phyloP scores from a whole-genome alignment of 2,329 filamentous ascomycete genomes.

The Monilinia vaccinii-corymbosi region DNA sequence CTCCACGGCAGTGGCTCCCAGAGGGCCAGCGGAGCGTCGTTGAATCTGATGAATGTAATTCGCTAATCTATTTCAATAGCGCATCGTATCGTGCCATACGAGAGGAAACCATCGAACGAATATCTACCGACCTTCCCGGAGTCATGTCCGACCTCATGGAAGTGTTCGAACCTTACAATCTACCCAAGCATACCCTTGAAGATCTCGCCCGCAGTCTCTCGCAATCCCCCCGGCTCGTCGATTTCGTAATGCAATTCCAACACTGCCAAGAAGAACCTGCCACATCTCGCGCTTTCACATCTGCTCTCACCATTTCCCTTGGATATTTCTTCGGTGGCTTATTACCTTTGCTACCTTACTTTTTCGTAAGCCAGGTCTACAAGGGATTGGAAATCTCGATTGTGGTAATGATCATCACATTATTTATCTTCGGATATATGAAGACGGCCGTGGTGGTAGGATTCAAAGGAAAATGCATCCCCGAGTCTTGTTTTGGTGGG shows the following conservation, averaged over 20 bases:
- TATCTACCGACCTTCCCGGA: constrained; percentile 21
- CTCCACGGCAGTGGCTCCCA: not conserved
- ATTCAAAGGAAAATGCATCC: constrained; percentile 24
- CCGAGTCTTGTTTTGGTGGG: constrained; percentile 27
- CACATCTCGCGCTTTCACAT: constrained; percentile 30
- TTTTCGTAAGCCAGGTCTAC: constrained; percentile 37
- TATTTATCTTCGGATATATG: constrained; percentile 56
- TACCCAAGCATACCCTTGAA: constrained; percentile 25
- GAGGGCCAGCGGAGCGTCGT: not conserved
- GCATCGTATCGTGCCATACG: constrained; percentile 27
- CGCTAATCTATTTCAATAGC: constrained; percentile 19
- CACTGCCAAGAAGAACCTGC: constrained; percentile 27
- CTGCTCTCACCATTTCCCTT: constrained; percentile 45
- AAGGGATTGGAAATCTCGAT: constrained; percentile 49
- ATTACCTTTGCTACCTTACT: constrained; percentile 47
- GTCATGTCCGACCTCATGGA: constrained; percentile 27
- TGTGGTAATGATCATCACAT: constrained; percentile 48
- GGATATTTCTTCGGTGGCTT: constrained; percentile 50
- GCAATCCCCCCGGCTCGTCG: constrained; percentile 28
- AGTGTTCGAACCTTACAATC: constrained; percentile 29
- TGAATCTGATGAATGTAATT: not conserved
- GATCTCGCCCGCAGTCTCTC: constrained; percentile 31
- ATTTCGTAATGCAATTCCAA: constrained; percentile 34
- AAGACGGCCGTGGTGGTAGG: constrained; percentile 48
- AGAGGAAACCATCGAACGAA: constrained; percentile 23